phyloP scores from a whole-genome alignment of 23 red algal genomes.

The Agarophyton chilense region DNA sequence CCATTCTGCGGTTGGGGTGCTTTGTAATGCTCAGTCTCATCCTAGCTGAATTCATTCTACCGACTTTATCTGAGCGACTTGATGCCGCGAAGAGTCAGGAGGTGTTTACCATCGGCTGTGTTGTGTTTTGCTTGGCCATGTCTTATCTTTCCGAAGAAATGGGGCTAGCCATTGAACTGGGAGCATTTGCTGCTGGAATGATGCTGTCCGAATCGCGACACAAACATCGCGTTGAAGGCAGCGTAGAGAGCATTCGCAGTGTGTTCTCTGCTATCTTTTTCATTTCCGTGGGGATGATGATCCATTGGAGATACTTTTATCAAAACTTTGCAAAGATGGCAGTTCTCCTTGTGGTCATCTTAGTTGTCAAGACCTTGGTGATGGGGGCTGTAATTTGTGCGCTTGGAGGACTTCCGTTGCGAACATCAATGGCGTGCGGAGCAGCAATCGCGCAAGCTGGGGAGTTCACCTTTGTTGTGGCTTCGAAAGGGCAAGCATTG shows the following conservation, averaged over 20 bases:
- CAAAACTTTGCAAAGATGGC: slow-evolving; percentile 72
- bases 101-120: slow-evolving; percentile 82
- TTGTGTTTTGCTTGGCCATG: slow-evolving; percentile 77
- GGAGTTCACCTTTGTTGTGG: slow-evolving; percentile 89
- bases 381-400: slow-evolving; percentile 57
- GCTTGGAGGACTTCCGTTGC: slow-evolving; percentile 65
- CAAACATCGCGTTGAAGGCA: slow-evolving; percentile 66
- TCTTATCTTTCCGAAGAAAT: slow-evolving; percentile 81
- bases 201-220: slow-evolving; percentile 78
- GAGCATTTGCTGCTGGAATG: slow-evolving; percentile 80
- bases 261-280: slow-evolving; percentile 85
- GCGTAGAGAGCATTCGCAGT: slow-evolving; percentile 65
- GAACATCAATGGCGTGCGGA: slow-evolving; percentile 69
- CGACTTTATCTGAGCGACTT: slow-evolving; percentile 54
- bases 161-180: slow-evolving; percentile 86
- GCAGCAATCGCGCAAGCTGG: slow-evolving; percentile 75
- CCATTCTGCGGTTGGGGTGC: slow-evolving; percentile 63
- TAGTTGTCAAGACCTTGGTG: slow-evolving; percentile 65
- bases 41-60: slow-evolving; percentile 79
- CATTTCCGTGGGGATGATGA: slow-evolving; percentile 89
- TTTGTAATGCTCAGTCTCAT: slow-evolving; percentile 85
- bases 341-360: slow-evolving; percentile 68
- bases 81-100: slow-evolving; percentile 71
- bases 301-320: slow-evolving; percentile 88
- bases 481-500: slow-evolving; percentile 79